Evolutionary conservation across 2,329 filamentous ascomycete genomes (phyloP).

Genomic region (Pleochaeta shiraiana): DNA sequence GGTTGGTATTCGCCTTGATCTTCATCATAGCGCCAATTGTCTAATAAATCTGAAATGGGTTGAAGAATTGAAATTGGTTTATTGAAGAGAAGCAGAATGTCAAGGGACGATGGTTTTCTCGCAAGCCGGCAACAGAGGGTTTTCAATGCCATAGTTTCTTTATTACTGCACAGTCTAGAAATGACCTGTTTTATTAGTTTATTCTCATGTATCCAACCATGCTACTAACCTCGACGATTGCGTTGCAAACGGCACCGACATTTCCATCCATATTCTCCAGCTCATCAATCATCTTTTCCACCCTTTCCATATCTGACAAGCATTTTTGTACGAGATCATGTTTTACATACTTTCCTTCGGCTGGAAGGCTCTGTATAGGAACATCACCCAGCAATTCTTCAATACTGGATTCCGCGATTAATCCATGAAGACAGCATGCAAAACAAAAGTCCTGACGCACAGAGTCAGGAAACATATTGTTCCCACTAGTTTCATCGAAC

Average conservation of each 20-base stretch:
- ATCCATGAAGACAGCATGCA: constrained; percentile 65
- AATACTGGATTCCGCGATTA: constrained; percentile 62
- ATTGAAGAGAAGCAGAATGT: constrained; percentile 56
- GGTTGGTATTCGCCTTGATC: constrained; percentile 71
- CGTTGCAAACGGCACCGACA: constrained; percentile 63
- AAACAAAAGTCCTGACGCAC: constrained; percentile 73
- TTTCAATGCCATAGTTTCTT: constrained; percentile 65
- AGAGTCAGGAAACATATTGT: constrained; percentile 35
- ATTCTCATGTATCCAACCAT: not conserved
- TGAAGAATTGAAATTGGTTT: constrained; percentile 46
- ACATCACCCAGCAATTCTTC: constrained; percentile 66
- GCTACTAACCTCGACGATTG: constrained; percentile 40
- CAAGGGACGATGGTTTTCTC: constrained; percentile 46
- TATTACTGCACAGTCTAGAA: constrained; percentile 43
- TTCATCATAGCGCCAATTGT: constrained; percentile 63
- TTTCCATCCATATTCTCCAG: constrained; percentile 85
- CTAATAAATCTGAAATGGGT: constrained; percentile 52
- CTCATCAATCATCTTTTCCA: constrained; percentile 57
- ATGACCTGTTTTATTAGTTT: constrained; percentile 29
- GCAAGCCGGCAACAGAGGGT: constrained; percentile 51
- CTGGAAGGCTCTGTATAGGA: constrained; percentile 56
- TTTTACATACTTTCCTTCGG: constrained; percentile 52
- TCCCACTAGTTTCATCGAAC: constrained; percentile 32
- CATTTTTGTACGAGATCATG: constrained; percentile 63
- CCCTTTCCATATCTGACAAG: constrained; percentile 48